Conservation (phyloP, 2,329 filamentous ascomycete genomes). For the Rutstroemia sp. region DNA sequence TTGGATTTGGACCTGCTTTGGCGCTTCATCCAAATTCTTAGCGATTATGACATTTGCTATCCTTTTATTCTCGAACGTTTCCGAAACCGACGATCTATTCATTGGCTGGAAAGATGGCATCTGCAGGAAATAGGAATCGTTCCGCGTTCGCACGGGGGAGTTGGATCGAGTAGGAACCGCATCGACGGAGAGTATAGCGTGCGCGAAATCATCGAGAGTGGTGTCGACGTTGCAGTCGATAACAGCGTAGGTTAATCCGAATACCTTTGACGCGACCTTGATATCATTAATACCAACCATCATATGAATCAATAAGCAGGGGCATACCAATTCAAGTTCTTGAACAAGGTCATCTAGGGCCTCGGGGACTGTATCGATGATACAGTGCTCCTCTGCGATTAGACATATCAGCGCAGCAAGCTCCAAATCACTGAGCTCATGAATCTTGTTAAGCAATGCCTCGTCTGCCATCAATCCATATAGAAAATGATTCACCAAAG, state of each 20-base stretch:
- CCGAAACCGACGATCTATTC: conserved; percentile 27
- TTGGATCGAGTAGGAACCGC: conserved; percentile 17
- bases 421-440: conserved; percentile 78
- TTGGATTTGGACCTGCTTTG: conserved; percentile 76
- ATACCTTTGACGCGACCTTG: conserved; percentile 61
- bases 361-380: conserved; percentile 65
- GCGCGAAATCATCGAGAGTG: conserved; percentile 74
- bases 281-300: background rate
- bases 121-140: conserved; percentile 29
- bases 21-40: conserved; percentile 67
- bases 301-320: background rate
- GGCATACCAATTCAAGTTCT: conserved; percentile 62
- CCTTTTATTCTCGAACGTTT: conserved; percentile 39
- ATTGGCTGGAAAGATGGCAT: conserved; percentile 23
- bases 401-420: conserved; percentile 79
- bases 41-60: conserved; percentile 82
- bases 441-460: conserved; percentile 59
- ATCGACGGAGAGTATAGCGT: conserved; percentile 44
- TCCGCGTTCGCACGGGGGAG: conserved; percentile 23
- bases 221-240: conserved; percentile 67
- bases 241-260: conserved; percentile 62
- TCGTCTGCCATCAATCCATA: conserved; percentile 50
- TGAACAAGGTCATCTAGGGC: conserved; percentile 60
- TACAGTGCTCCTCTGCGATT: conserved; percentile 76
- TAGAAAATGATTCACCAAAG: conserved; percentile 3